Evolutionary conservation across 345 rosid genomes (phyloP).

Genomic region (Populus alba): DNA sequence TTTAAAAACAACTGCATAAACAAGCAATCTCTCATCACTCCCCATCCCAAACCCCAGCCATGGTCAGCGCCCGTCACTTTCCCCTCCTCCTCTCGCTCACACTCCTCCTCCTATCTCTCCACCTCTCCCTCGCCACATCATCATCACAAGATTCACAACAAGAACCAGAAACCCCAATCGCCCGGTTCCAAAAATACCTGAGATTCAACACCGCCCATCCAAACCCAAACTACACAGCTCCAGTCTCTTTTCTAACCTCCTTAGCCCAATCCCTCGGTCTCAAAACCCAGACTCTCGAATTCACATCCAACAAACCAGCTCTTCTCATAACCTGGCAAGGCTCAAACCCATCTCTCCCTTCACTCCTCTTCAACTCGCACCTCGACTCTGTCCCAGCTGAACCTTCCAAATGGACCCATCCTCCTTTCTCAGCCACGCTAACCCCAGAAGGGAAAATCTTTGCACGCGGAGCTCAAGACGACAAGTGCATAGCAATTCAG

Average conservation of each 20-base stretch:
- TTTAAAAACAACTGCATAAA: too few species aligned
- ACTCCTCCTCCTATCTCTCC: slow-evolving; percentile 12
- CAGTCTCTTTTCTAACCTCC: slow-evolving; percentile 51
- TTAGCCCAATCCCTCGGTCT: slow-evolving; percentile 60
- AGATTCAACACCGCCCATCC: slow-evolving; percentile 83
- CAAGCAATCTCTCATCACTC: too few species aligned
- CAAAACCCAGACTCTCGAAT: slow-evolving; percentile 42
- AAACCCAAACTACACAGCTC: slow-evolving; percentile 62
- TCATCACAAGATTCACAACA: background rate
- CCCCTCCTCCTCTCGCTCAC: slow-evolving; percentile 1
- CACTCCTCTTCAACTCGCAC: slow-evolving; percentile 80
- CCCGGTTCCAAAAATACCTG: slow-evolving; percentile 63
- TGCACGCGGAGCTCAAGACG: slow-evolving; percentile 90
- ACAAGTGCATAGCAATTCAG: slow-evolving; percentile 79
- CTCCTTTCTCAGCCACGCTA: slow-evolving; percentile 74
- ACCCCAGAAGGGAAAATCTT: slow-evolving; percentile 57
- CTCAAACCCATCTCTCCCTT: slow-evolving; percentile 62
- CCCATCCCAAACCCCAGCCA: background rate
- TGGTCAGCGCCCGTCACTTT: background rate
- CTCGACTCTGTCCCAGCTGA: slow-evolving; percentile 94
- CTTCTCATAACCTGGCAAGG: slow-evolving; percentile 74
- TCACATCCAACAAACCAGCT: slow-evolving; percentile 49
- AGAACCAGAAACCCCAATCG: slow-evolving; percentile 35
- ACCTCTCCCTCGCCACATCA: background rate
- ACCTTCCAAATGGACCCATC: slow-evolving; percentile 69